Evolutionary conservation across 1,139 yeast genomes (phyloP).

Genomic region (Meyerozyma sp.): DNA sequence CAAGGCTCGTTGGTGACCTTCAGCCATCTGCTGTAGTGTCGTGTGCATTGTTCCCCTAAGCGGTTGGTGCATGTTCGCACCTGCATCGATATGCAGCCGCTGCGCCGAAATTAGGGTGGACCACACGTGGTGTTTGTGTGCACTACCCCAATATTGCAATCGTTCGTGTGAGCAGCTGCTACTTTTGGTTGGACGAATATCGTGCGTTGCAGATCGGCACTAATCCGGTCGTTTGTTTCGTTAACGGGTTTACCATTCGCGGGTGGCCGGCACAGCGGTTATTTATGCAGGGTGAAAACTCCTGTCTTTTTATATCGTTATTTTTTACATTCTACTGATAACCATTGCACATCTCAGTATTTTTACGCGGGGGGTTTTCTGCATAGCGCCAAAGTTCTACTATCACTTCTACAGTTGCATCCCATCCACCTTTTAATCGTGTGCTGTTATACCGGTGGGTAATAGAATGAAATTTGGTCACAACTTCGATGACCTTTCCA

Average conservation of each 20-base stretch:
- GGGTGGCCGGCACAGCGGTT: background rate
- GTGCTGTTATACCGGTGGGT: background rate
- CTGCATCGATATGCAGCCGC: too few relatives aligned
- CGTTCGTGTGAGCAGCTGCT: constrained; percentile 1
- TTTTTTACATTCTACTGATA: too few relatives aligned
- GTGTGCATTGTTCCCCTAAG: too few relatives aligned
- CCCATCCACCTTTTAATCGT: background rate
- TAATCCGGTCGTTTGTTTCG: background rate
- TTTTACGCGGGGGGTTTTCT: too few relatives aligned
- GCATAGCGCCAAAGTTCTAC: too few relatives aligned
- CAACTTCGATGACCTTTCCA: constrained; percentile 66
- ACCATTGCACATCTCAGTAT: too few relatives aligned
- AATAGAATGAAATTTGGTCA: constrained; percentile 76
- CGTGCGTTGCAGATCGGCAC: background rate
- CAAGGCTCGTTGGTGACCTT: too few relatives aligned
- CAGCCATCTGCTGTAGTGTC: too few relatives aligned
- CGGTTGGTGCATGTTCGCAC: too few relatives aligned
- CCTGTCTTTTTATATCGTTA: too few relatives aligned
- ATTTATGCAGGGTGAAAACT: background rate
- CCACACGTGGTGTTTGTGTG: background rate
- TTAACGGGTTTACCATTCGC: background rate
- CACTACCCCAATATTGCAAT: constrained; percentile 1
- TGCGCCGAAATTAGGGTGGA: background rate
- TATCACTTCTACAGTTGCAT: background rate
- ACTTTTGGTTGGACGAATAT: background rate